Evolutionary conservation across 2,329 filamentous ascomycete genomes (phyloP).

Genomic region (Exophiala alcalophila): DNA sequence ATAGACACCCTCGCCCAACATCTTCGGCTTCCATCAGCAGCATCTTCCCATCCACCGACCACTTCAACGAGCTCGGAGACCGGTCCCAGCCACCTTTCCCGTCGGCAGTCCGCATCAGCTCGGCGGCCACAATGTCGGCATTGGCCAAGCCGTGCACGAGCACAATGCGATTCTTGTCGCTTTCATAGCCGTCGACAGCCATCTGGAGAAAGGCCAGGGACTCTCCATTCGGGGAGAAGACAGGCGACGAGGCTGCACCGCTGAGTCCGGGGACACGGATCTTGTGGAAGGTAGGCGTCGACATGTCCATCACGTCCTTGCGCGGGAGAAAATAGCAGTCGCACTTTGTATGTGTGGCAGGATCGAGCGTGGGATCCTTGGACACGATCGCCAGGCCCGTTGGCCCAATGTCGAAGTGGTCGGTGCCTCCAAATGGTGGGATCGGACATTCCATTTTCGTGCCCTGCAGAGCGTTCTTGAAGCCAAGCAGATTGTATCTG

Average conservation of each 20-base stretch:
- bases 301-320: constrained; percentile 42
- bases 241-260: constrained; percentile 46
- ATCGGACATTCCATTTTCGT: constrained; percentile 47
- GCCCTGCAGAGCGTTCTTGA: constrained; percentile 44
- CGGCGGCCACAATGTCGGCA: constrained; percentile 33
- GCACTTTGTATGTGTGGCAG: constrained; percentile 47
- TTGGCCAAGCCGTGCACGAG: constrained; percentile 42
- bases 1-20: constrained; percentile 43
- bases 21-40: constrained; percentile 44
- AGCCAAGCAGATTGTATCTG: constrained; percentile 38
- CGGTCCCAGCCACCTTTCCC: constrained; percentile 43
- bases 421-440: constrained; percentile 47
- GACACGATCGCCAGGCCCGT: constrained; percentile 41
- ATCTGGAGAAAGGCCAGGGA: constrained; percentile 45
- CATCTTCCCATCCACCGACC: constrained; percentile 42
- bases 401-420: constrained; percentile 47
- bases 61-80: constrained; percentile 42
- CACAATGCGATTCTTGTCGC: constrained; percentile 46
- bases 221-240: constrained; percentile 44
- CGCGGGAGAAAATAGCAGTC: constrained; percentile 46
- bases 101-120: constrained; percentile 37
- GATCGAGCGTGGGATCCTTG: constrained; percentile 46
- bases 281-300: constrained; percentile 34
- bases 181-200: constrained; percentile 47
- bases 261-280: constrained; percentile 36